phyloP scores from a whole-genome alignment of 2,329 filamentous ascomycete species.

The Tolypocladium inflatum region DNA sequence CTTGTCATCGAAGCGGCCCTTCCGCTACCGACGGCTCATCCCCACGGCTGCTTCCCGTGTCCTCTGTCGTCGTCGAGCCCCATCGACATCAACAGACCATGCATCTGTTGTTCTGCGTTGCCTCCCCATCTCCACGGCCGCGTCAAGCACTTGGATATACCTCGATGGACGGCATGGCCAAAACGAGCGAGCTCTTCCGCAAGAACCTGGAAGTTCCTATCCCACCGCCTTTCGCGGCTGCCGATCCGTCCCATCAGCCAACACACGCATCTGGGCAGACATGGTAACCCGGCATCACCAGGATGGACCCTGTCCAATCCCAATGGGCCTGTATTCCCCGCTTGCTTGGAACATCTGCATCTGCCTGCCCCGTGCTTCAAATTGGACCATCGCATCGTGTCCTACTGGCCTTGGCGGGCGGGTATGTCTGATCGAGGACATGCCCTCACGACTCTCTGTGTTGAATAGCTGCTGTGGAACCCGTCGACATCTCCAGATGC shows the following conservation, averaged over 20 bases:
- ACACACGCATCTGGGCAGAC: background rate
- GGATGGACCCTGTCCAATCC: background rate
- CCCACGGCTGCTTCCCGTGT: background rate
- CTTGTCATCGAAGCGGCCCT: too few species aligned
- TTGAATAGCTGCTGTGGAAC: too few species aligned
- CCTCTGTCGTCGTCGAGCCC: background rate
- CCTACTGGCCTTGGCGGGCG: too few species aligned
- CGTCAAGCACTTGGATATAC: background rate
- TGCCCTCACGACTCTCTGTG: too few species aligned
- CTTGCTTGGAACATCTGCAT: background rate
- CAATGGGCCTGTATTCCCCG: background rate
- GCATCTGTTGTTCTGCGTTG: background rate
- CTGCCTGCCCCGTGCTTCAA: background rate
- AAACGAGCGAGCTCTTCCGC: background rate
- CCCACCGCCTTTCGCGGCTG: background rate
- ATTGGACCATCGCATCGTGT: too few species aligned
- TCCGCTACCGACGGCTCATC: background rate
- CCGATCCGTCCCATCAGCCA: background rate
- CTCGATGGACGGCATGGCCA: background rate
- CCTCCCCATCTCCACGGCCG: background rate
- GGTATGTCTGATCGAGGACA: too few species aligned
- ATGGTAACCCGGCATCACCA: background rate
- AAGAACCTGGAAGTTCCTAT: background rate
- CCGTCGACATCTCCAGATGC: too few species aligned
- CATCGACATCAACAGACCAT: background rate